phyloP scores from a whole-genome alignment of 768 basidiomycete genomes.

The Xerocomus potaroensis region DNA sequence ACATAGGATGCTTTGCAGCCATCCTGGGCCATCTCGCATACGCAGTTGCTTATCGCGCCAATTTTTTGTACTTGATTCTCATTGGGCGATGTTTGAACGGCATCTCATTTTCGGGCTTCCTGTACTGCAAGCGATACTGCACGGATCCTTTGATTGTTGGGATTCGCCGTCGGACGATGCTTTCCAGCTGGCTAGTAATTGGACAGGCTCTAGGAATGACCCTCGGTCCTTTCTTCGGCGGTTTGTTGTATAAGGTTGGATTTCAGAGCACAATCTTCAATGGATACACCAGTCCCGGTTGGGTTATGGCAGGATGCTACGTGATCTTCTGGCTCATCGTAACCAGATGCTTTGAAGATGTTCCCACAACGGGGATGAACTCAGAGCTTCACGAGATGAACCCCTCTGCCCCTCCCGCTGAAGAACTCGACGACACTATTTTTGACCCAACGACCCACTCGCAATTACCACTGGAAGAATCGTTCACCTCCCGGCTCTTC shows the following conservation, averaged over 20 bases:
- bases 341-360: constrained; percentile 39
- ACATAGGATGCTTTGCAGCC: constrained; percentile 48
- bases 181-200: constrained; percentile 59
- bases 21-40: constrained; percentile 58
- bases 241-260: constrained; percentile 57
- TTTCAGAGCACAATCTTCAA: constrained; percentile 57
- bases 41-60: constrained; percentile 53
- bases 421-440: constrained; percentile 2
- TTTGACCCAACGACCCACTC: not conserved
- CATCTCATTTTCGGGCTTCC: constrained; percentile 55
- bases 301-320: constrained; percentile 59
- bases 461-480: constrained; percentile 1
- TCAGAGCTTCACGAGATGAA: constrained; percentile 9
- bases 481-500: constrained; percentile 8
- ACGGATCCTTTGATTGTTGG: constrained; percentile 64
- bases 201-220: constrained; percentile 61
- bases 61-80: constrained; percentile 66
- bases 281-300: constrained; percentile 62
- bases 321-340: constrained; percentile 44
- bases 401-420: not conserved
- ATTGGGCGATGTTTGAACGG: constrained; percentile 65
- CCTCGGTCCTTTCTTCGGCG: constrained; percentile 61
- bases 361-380: constrained; percentile 20
- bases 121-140: constrained; percentile 69
- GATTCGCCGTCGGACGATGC: constrained; percentile 54